Percentiles rank a stretch among this genome's conserved stretches.
These are phyloP conservation scores for Xerocomellus dryophilus DNA, from an alignment of 768 basidiomycete genomes.

Conservation along the genomic window DNA sequence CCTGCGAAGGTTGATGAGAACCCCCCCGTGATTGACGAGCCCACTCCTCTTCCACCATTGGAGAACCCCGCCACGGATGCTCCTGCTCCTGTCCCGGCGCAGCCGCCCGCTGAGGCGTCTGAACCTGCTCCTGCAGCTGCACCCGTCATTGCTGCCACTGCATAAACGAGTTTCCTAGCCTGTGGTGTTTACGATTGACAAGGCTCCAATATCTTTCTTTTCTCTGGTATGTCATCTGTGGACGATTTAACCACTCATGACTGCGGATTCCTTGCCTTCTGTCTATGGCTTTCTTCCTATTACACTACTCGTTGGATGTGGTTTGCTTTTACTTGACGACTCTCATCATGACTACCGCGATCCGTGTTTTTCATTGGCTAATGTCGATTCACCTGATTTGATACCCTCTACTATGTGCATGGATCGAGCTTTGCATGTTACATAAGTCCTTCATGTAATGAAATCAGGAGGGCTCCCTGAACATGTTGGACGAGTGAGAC, in stretches of 20 bases:
- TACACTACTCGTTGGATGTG: slow-evolving; percentile 60
- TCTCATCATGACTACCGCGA: slow-evolving; percentile 60
- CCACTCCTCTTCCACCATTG: slow-evolving; percentile 75
- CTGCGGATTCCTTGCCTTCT: slow-evolving; percentile 35
- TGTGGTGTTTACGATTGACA: slow-evolving; percentile 44
- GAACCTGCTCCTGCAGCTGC: slow-evolving; percentile 46
- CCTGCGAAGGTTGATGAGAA: slow-evolving; percentile 86
- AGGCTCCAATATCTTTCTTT: slow-evolving; percentile 36
- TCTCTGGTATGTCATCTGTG: slow-evolving; percentile 38
- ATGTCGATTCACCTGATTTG: slow-evolving; percentile 65
- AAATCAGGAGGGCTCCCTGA: slow-evolving; percentile 16
- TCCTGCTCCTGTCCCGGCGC: slow-evolving; percentile 33
- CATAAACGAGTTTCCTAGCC: slow-evolving; percentile 46
- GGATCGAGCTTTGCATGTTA: slow-evolving; percentile 34
- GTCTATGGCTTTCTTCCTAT: slow-evolving; percentile 33
- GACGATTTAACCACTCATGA: slow-evolving; percentile 36
- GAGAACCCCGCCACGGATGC: slow-evolving; percentile 68
- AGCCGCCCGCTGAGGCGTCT: slow-evolving; percentile 36
- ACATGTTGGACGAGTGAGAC: neutral
- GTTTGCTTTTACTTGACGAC: slow-evolving; percentile 57
- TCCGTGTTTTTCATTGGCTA: slow-evolving; percentile 58
- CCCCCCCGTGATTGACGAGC: slow-evolving; percentile 86
- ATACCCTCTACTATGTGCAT: slow-evolving; percentile 42
- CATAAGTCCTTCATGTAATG: slow-evolving; percentile 34
- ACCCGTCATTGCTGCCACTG: slow-evolving; percentile 74